Base-by-base conservation (phyloP, 768 basidiomycete species). In the Leccinum broughii region DNA sequence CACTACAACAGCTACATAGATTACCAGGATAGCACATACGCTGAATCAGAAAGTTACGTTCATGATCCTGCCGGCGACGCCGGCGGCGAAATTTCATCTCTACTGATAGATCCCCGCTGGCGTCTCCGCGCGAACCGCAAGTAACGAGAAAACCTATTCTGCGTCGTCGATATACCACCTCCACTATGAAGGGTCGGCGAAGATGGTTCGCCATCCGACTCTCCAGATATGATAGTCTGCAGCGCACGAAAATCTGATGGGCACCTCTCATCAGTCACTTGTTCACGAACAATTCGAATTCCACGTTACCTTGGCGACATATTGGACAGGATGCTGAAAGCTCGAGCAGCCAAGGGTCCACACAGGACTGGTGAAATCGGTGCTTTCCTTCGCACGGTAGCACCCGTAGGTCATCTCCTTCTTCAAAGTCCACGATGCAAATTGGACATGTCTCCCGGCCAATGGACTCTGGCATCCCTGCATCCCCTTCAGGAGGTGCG, bases 351-450 rank as follows among this genome's bases (percentile, higher is more conserved):
- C 95, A 96, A 35, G 89, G 92, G 74, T 96, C 95, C 58, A 96
- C 94, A 70, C 95, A 97, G 41, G 78, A 76, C 68, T 90, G 87
- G 68, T 98, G 95, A 78, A 96, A 98, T 60, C 84, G 81, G 70
- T 98, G 95, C 64, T 91, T 87, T 51, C 90, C 90, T 69, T 95
- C 92, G 74, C 95, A 98, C 1, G 95, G 95, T 52, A 98, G 76
- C 44, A 96, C 82, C 24, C 95, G 87, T 14, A 97, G 75, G 71
- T 96, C 92, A 67, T 98, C 95, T 1, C 94, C 95, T 62, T 92
- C 89, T 72, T 95, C 91, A 67, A 98, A 98, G 66, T 96, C 94
- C 50, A 92, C 81, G 60, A 98, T 89, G 73, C 95, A 98, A 62
- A 98, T 98, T 5, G 95, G 95, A 76, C 95, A 98, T 13, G 89